phyloP scores from a whole-genome alignment of 2,329 filamentous ascomycete species.

The Phialophora tarda region DNA sequence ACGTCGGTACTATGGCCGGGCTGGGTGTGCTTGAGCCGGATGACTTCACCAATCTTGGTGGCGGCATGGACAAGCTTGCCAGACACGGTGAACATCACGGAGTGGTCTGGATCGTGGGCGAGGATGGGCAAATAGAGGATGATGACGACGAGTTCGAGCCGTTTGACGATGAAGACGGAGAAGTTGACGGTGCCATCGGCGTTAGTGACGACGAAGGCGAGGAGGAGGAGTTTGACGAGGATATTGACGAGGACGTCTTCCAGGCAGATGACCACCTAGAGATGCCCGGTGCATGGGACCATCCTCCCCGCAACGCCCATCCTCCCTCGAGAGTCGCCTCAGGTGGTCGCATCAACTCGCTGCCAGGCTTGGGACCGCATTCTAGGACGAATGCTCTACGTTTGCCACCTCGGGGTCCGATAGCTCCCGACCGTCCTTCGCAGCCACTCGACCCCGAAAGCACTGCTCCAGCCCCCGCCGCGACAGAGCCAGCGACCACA shows the following conservation, averaged over 20 bases:
- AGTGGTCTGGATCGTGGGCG: conserved; percentile 51
- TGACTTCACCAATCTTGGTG: conserved; percentile 52
- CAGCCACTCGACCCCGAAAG: conserved; percentile 5
- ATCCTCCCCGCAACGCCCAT: conserved; percentile 9
- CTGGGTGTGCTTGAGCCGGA: conserved; percentile 44
- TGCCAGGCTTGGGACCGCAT: conserved; percentile 29
- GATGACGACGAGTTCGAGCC: conserved; percentile 38
- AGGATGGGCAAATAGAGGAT: conserved; percentile 29
- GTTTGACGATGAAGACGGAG: conserved; percentile 33
- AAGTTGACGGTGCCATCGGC: conserved; percentile 32
- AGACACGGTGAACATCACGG: conserved; percentile 54
- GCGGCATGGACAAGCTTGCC: conserved; percentile 53
- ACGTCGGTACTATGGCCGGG: conserved; percentile 41
- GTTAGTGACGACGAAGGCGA: conserved; percentile 28
- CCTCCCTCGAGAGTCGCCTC: conserved; percentile 7
- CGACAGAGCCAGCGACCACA: background rate
- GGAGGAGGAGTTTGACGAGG: conserved; percentile 27
- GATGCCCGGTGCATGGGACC: conserved; percentile 32
- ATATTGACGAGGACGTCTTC: conserved; percentile 22
- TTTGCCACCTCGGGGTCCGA: conserved; percentile 9
- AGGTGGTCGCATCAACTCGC: conserved; percentile 18
- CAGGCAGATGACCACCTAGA: conserved; percentile 19
- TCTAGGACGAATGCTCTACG: conserved; percentile 26
- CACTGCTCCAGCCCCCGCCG: background rate
- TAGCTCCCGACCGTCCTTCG: background rate